A percentile compares a stretch with the other conserved stretches of the same genome.
phyloP scores from a whole-genome alignment of 805 yeast species.

The Yarrowia bubula region DNA sequence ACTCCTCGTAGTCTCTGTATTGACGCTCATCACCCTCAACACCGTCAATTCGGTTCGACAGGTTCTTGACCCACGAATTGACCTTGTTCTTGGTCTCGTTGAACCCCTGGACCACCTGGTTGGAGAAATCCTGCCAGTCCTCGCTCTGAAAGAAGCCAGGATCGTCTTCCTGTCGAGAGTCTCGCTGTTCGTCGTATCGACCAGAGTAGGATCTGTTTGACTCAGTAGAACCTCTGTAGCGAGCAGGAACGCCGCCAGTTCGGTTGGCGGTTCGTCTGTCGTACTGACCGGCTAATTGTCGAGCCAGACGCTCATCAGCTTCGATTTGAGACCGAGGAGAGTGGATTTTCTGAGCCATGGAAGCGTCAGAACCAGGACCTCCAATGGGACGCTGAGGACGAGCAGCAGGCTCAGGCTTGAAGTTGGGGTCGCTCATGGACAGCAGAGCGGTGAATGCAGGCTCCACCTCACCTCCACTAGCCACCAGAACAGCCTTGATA shows the following conservation, averaged over 20 bases:
- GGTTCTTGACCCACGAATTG: slow-evolving; percentile 72
- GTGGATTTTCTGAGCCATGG: slow-evolving; percentile 38
- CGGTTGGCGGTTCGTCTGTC: slow-evolving; percentile 27
- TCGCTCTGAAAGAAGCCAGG: slow-evolving; percentile 41
- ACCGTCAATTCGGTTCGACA: slow-evolving; percentile 54
- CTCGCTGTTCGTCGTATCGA: slow-evolving; percentile 33
- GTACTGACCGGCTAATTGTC: slow-evolving; percentile 57
- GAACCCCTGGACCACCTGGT: slow-evolving; percentile 67
- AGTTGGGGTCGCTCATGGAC: slow-evolving; percentile 59
- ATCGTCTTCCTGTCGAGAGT: slow-evolving; percentile 29
- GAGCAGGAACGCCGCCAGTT: slow-evolving; percentile 18
- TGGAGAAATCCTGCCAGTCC: slow-evolving; percentile 54
- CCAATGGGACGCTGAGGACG: slow-evolving; percentile 31
- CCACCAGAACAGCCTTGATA: slow-evolving; percentile 77
- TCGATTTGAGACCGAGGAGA: slow-evolving; percentile 45
- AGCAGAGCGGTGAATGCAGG: slow-evolving; percentile 86
- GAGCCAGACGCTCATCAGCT: slow-evolving; percentile 81
- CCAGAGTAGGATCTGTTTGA: slow-evolving; percentile 34
- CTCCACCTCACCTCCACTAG: slow-evolving; percentile 76
- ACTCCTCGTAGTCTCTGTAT: slow-evolving; percentile 30
- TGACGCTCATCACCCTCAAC: slow-evolving; percentile 31
- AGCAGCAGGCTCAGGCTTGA: slow-evolving; percentile 37
- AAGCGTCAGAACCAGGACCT: slow-evolving; percentile 29
- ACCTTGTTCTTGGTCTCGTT: slow-evolving; percentile 77
- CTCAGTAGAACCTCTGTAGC: slow-evolving; percentile 12